These are phyloP conservation scores for Pleurotus eryngii DNA, from an alignment of 768 basidiomycete species.

Conservation along the genomic window DNA sequence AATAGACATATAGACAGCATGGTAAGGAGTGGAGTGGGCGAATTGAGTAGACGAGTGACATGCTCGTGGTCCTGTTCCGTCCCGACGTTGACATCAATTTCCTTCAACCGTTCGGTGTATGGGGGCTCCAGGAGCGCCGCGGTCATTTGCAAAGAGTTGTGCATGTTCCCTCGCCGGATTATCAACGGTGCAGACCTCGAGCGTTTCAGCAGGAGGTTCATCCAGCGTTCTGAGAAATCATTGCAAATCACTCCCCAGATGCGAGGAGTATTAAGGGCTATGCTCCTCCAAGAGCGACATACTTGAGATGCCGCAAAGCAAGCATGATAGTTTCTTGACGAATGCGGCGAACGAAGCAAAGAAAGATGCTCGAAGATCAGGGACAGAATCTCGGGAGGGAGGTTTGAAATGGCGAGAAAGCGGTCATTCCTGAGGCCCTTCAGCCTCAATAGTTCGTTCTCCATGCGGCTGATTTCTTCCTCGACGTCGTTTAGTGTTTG, in stretches of 20 bases:
- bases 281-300: background rate
- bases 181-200: background rate
- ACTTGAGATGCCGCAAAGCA: background rate
- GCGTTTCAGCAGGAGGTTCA: background rate
- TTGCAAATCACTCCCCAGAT: background rate
- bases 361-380: constrained; percentile 1
- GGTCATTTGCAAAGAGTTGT: background rate
- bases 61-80: background rate
- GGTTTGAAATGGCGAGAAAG: background rate
- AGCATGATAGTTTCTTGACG: background rate
- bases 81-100: background rate
- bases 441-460: background rate
- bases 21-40: background rate
- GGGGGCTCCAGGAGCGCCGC: background rate
- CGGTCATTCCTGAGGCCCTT: background rate
- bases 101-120: background rate
- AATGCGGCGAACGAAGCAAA: background rate
- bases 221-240: background rate
- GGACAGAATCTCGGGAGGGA: background rate
- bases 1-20: background rate
- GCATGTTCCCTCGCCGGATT: background rate
- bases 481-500: too few relatives aligned
- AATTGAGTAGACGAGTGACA: background rate
- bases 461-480: too few relatives aligned
- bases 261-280: background rate